These are phyloP conservation scores for Lineolata rhizophorae DNA, from an alignment of 495 filamentous ascomycete species.

Conservation along the genomic window DNA sequence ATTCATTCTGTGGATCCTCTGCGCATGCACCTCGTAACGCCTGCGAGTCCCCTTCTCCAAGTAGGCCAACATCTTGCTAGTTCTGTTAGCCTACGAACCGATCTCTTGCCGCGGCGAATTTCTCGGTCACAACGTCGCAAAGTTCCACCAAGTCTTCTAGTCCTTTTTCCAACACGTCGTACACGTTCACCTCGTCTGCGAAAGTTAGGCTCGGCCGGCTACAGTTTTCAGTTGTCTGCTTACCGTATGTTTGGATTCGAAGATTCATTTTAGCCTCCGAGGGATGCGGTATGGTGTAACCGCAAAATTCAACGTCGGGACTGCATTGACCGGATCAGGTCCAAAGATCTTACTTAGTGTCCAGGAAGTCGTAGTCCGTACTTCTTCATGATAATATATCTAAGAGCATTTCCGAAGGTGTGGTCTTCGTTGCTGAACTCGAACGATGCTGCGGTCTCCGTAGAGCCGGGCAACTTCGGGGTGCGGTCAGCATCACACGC, in stretches of 20 bases:
- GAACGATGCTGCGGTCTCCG: constrained; percentile 40
- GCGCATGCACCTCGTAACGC: no score
- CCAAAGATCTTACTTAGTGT: not conserved
- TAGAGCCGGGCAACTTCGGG: constrained; percentile 21
- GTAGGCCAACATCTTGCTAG: no score
- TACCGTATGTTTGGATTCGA: constrained; percentile 89
- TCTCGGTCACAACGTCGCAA: constrained; percentile 75
- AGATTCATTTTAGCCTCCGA: constrained; percentile 93
- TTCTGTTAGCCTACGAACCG: no score
- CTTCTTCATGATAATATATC: constrained; percentile 98
- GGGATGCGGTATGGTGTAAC: constrained; percentile 93
- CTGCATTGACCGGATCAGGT: constrained; percentile 21
- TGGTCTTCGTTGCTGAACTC: constrained; percentile 85
- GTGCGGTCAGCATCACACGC: constrained; percentile 1
- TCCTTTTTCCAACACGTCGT: constrained; percentile 74
- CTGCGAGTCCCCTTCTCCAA: no score
- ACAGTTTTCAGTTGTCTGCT: constrained; percentile 15
- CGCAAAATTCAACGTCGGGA: constrained; percentile 90
- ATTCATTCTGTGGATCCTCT: no score
- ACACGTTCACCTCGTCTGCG: constrained; percentile 54
- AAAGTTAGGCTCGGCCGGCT: no score
- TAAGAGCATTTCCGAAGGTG: constrained; percentile 80
- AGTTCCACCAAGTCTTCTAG: constrained; percentile 70
- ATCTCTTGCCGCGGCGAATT: constrained; percentile 47
- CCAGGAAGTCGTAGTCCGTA: constrained; percentile 19